Evolutionary conservation across 2,329 filamentous ascomycete genomes (phyloP).

Genomic region (Beauveria bassiana): DNA sequence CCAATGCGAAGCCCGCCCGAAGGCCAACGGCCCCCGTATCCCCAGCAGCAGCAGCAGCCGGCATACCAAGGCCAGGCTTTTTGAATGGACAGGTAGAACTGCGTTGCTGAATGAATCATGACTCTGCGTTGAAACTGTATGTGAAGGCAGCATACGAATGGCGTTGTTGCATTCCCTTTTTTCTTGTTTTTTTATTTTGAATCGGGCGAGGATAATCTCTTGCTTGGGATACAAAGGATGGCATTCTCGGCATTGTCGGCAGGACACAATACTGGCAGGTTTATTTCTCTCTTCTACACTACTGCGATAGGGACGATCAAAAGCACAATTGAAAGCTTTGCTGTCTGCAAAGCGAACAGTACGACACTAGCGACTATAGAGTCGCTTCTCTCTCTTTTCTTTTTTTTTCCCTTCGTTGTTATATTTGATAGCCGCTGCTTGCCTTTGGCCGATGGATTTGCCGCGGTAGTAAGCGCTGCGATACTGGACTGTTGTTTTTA

Average conservation of each 20-base stretch:
- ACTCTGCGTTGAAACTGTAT: neutral
- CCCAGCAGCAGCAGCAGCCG: constrained; percentile 7
- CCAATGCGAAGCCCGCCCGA: constrained; percentile 20
- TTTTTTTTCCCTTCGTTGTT: neutral
- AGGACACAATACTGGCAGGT: neutral
- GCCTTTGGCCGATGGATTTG: neutral
- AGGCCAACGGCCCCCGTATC: constrained; percentile 8
- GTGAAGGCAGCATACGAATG: constrained; percentile 1
- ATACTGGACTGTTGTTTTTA: neutral
- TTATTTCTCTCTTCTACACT: neutral
- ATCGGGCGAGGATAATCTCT: neutral
- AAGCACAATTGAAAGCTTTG: neutral
- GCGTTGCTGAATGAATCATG: constrained; percentile 5
- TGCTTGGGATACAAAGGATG: constrained; percentile 1
- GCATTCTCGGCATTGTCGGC: neutral
- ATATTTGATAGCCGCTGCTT: neutral
- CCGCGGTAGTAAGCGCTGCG: neutral
- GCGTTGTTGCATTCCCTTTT: neutral
- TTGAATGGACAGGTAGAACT: constrained; percentile 13
- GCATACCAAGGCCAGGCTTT: constrained; percentile 32
- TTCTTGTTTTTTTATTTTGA: constrained; percentile 15
- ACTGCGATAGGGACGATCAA: neutral
- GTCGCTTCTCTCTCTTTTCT: neutral
- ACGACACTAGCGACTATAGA: neutral
- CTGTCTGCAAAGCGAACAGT: neutral